These are phyloP conservation scores for Aspergillus chevalieri DNA, from an alignment of 2,329 filamentous ascomycete genomes.

Conservation along the genomic window DNA sequence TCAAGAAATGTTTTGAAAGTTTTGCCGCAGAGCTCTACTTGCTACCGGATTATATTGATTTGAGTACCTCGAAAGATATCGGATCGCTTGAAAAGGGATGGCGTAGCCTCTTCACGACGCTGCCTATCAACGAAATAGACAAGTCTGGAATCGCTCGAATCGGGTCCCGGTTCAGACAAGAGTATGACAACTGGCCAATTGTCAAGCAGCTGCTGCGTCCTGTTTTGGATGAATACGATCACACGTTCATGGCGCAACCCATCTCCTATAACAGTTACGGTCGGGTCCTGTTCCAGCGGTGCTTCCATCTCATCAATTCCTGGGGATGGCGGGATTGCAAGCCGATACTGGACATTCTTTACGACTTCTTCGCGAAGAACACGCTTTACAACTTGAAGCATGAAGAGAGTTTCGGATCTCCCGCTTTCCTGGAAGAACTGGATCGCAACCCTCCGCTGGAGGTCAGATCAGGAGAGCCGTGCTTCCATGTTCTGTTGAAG, in stretches of 20 bases:
- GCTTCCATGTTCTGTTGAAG: constrained; percentile 57
- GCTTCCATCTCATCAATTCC: constrained; percentile 46
- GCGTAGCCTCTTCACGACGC: constrained; percentile 45
- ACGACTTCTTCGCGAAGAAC: constrained; percentile 55
- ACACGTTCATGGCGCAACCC: constrained; percentile 33
- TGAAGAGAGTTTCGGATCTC: constrained; percentile 49
- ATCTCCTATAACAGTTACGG: constrained; percentile 52
- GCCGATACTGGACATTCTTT: constrained; percentile 46
- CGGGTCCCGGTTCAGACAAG: constrained; percentile 34
- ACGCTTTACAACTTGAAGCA: constrained; percentile 46
- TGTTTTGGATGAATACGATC: constrained; percentile 43
- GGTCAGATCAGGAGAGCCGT: constrained; percentile 44
- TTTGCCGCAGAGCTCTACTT: constrained; percentile 33
- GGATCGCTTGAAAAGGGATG: constrained; percentile 31
- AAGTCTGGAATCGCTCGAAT: constrained; percentile 40
- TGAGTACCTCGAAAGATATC: constrained; percentile 30
- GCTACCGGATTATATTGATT: constrained; percentile 26
- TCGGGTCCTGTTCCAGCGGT: constrained; percentile 47
- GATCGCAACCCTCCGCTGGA: constrained; percentile 39
- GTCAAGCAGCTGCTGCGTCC: constrained; percentile 43
- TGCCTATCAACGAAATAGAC: constrained; percentile 52
- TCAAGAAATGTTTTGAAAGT: constrained; percentile 39
- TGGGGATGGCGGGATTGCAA: constrained; percentile 57
- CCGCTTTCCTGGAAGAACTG: constrained; percentile 48
- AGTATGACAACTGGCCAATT: constrained; percentile 46